Evolutionary conservation across 108 stramenopile genomes (phyloP), one percentile per base, ranked within the genome.

Genomic region (Licmophora abbreviata): DNA sequence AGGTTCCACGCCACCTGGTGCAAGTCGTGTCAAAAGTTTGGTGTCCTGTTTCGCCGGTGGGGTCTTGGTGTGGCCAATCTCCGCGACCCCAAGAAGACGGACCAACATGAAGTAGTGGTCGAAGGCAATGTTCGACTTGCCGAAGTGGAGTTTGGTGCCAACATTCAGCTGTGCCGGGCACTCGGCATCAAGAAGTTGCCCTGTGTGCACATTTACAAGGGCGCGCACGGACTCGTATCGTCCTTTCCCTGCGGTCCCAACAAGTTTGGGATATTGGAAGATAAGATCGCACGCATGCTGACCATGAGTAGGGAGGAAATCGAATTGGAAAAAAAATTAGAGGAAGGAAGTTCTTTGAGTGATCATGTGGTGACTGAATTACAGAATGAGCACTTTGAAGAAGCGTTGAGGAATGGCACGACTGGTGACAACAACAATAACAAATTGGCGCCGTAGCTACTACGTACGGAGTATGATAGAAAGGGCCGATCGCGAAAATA

Each of bases 1-100:
- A 73, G 61, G 64, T 69, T 79, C 56, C 68, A 76, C 33, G 77
- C 71, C 20, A 23, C 49, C 21, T 77, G 79, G 79, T 85, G 84
- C 60, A 85, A 85, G 52, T 55, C 59, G 14, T 81, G 84, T 47
- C 54, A 68, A 54, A 67, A 71, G 29, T 81, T 81, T 63, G 79
- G 77, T 2, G 24, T 64, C 0, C 68, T 65, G 48, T 79, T 47
- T 26, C 36, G 51, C 0, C 61, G 71, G 12, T 52, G 81, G 21
- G 79, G 73, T 0, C 34, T 29, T 30, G 63, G 76, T 21, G 27
- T 54, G 9, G 78, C 65, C 0, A 76, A 84, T 51, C 37, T 42
- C n/a, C 12, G 49, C 20, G 41, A 61, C 36, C 44, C 61, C 9
- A 46, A 42, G 14, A 48, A 35, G 14, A 20, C 30, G 0, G 24